phyloP scores from a whole-genome alignment of 176 grass and related monocot genomes.

The Coix lacrymajobi region DNA sequence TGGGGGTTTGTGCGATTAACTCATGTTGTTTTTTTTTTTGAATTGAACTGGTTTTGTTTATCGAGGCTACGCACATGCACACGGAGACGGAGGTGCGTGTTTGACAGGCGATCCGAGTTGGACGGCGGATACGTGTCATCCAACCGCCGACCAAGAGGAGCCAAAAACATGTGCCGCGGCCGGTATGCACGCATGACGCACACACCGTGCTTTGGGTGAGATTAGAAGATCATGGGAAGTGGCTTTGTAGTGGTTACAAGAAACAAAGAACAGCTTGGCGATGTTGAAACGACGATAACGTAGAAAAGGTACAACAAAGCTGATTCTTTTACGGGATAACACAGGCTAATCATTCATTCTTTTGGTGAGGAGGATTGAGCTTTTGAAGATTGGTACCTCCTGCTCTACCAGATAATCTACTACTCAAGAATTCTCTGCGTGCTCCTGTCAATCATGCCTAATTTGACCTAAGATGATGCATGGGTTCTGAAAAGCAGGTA shows the following conservation, averaged over 20 bases:
- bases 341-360: too few species aligned
- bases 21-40: not conserved
- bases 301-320: not conserved
- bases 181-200: not conserved
- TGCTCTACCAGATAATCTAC: too few species aligned
- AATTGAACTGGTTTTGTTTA: not conserved
- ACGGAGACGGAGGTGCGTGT: not conserved
- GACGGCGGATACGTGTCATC: not conserved
- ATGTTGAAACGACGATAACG: not conserved
- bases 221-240: not conserved
- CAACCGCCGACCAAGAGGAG: not conserved
- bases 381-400: too few species aligned
- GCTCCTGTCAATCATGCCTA: not conserved
- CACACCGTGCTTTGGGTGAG: not conserved
- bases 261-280: not conserved
- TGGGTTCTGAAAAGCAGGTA: not conserved
- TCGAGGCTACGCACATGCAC: not conserved
- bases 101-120: not conserved
- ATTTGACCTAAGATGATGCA: not conserved
- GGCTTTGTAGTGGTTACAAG: not conserved
- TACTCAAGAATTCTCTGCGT: not conserved
- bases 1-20: not conserved
- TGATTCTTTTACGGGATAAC: too few species aligned
- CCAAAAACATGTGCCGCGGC: not conserved
- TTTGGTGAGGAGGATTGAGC: too few species aligned